These are phyloP conservation scores for Elaeis oleifera DNA, from an alignment of 202 grass and related monocot genomes.

Conservation along the genomic window DNA sequence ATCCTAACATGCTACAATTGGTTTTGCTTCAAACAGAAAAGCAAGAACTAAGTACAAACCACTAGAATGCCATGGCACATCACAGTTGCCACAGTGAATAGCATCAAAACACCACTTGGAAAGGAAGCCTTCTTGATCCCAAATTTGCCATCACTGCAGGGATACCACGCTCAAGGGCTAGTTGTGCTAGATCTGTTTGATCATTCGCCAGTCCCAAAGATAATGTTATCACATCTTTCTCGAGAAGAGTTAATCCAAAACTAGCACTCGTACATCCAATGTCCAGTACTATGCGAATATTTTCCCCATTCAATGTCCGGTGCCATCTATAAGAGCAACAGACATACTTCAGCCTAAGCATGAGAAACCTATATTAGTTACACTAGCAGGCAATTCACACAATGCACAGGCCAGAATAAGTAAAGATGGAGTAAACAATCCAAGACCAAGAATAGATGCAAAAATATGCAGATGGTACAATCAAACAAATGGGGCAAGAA, in stretches of 20 bases:
- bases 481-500: too few relatives aligned
- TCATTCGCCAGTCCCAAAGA: slow-evolving; percentile 65
- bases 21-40: slow-evolving; percentile 11
- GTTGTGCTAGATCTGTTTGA: slow-evolving; percentile 68
- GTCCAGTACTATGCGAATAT: slow-evolving; percentile 79
- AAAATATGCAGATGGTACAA: too few relatives aligned
- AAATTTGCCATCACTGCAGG: slow-evolving; percentile 72
- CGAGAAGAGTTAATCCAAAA: slow-evolving; percentile 54
- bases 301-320: slow-evolving; percentile 98
- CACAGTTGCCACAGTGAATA: slow-evolving; percentile 86
- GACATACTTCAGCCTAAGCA: slow-evolving; percentile 13
- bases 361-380: slow-evolving; percentile 13
- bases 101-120: slow-evolving; percentile 89
- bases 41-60: slow-evolving; percentile 42
- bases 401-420: too few relatives aligned
- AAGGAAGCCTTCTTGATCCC: slow-evolving; percentile 67
- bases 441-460: too few relatives aligned
- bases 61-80: slow-evolving; percentile 86
- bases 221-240: slow-evolving; percentile 69
- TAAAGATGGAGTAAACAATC: too few relatives aligned
- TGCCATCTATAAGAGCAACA: slow-evolving; percentile 67
- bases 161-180: slow-evolving; percentile 85
- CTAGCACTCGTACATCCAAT: slow-evolving; percentile 67
- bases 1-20: slow-evolving; percentile 3
- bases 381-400: neutral